These are phyloP conservation scores for Takashimella koratensis DNA, from an alignment of 1,284 basidiomycete species.

Conservation along the genomic window DNA sequence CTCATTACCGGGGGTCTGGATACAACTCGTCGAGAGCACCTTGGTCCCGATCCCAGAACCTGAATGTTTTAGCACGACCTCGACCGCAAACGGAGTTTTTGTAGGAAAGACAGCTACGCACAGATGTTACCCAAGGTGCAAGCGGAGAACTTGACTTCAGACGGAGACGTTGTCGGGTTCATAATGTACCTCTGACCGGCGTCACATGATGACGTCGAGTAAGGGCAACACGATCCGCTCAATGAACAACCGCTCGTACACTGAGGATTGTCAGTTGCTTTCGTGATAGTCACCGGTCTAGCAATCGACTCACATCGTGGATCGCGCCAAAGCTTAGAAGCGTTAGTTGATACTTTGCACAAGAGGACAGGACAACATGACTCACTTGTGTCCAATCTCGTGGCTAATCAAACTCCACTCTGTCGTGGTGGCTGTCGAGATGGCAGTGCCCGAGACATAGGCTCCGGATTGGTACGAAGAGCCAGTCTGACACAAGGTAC, in stretches of 20 bases:
- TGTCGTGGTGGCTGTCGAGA: slow-evolving; percentile 62
- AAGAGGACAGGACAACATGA: not conserved
- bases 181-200: slow-evolving; percentile 68
- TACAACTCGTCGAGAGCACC: slow-evolving; percentile 58
- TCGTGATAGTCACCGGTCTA: not conserved
- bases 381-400: slow-evolving; percentile 61
- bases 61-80: too few species aligned
- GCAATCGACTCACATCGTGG: slow-evolving; percentile 55
- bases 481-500: slow-evolving; percentile 64
- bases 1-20: slow-evolving; percentile 55
- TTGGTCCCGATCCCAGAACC: slow-evolving; percentile 34
- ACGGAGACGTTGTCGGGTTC: slow-evolving; percentile 67
- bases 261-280: slow-evolving; percentile 50
- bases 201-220: slow-evolving; percentile 60
- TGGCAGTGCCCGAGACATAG: slow-evolving; percentile 74
- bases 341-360: not conserved
- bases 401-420: slow-evolving; percentile 75
- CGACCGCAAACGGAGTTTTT: not conserved
- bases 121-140: slow-evolving; percentile 87
- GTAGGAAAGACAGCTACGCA: slow-evolving; percentile 45
- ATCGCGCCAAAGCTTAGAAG: slow-evolving; percentile 77
- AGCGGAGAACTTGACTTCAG: slow-evolving; percentile 67
- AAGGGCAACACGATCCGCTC: slow-evolving; percentile 66
- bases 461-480: slow-evolving; percentile 54
- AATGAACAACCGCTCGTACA: slow-evolving; percentile 65